Evolutionary conservation across 371 early-diverging fungal species (phyloP).

Genomic region (Mucor circinelloides): DNA sequence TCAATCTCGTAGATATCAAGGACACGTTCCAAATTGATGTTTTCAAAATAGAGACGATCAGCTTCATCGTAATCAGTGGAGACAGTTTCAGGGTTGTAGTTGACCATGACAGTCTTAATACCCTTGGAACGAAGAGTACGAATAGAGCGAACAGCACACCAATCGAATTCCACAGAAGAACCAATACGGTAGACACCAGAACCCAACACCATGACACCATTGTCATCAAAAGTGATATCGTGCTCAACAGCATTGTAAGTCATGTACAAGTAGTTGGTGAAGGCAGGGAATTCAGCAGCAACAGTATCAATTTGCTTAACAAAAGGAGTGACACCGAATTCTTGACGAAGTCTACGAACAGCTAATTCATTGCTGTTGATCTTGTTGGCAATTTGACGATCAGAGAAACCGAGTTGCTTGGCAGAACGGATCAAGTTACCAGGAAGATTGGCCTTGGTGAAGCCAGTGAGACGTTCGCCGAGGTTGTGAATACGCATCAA

Average conservation of each 20-base stretch:
- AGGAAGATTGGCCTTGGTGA: constrained; percentile 58
- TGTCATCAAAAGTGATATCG: constrained; percentile 85
- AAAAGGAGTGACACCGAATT: constrained; percentile 81
- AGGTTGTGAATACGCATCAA: constrained; percentile 67
- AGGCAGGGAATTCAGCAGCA: constrained; percentile 96
- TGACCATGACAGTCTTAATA: constrained; percentile 93
- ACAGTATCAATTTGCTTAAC: constrained; percentile 98
- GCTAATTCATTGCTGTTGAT: constrained; percentile 86
- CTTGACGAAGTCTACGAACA: constrained; percentile 80
- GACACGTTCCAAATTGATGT: constrained; percentile 88
- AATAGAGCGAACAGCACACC: constrained; percentile 94
- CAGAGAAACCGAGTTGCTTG: constrained; percentile 94
- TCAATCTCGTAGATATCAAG: constrained; percentile 94
- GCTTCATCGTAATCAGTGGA: constrained; percentile 97
- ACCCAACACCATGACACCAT: constrained; percentile 93
- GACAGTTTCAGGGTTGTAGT: constrained; percentile 98
- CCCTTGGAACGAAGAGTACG: constrained; percentile 83
- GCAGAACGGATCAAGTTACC: constrained; percentile 66
- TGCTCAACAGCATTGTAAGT: constrained; percentile 93
- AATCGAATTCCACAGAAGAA: constrained; percentile 96
- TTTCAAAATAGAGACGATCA: constrained; percentile 94
- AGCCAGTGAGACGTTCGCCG: constrained; percentile 49
- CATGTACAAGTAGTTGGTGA: constrained; percentile 95
- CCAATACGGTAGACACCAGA: constrained; percentile 98
- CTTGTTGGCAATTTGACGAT: constrained; percentile 78